Evolutionary conservation across 2,329 filamentous ascomycete genomes (phyloP).

Genomic region (Trichoderma sp.): DNA sequence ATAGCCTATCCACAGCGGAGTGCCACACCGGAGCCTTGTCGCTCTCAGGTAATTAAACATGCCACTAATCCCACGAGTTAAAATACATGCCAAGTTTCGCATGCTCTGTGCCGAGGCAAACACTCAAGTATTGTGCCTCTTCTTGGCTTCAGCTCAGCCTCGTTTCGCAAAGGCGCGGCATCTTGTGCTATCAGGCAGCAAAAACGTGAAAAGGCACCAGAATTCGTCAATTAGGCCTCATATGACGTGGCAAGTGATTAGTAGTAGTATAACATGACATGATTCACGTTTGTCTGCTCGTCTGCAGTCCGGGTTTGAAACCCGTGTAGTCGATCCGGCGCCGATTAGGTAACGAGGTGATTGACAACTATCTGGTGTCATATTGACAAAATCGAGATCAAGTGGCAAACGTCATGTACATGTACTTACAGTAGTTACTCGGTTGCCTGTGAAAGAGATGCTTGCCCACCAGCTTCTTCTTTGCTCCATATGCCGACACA

Average conservation of each 20-base stretch:
- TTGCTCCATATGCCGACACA: not conserved
- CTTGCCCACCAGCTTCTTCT: not conserved
- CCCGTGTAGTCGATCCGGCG: not conserved
- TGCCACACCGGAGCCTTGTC: not conserved
- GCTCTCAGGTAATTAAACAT: not conserved
- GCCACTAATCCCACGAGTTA: not conserved
- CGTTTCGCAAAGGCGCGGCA: not conserved
- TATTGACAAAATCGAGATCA: not conserved
- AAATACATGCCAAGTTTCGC: not conserved
- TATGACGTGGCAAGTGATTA: not conserved
- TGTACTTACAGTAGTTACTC: not conserved
- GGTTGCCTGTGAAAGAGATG: not conserved
- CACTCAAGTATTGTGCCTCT: not conserved
- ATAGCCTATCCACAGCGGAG: not conserved
- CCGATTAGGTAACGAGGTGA: not conserved
- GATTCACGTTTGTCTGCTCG: not conserved
- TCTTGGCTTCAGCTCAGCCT: not conserved
- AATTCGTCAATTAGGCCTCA: not conserved
- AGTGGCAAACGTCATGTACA: not conserved
- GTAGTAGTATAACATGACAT: not conserved
- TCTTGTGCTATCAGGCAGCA: not conserved
- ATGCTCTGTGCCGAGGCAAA: not conserved
- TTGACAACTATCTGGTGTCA: not conserved
- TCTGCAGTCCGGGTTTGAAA: not conserved
- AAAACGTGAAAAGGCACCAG: not conserved